phyloP scores from a whole-genome alignment of 176 grass and related monocot species.

The Otatea glauca region DNA sequence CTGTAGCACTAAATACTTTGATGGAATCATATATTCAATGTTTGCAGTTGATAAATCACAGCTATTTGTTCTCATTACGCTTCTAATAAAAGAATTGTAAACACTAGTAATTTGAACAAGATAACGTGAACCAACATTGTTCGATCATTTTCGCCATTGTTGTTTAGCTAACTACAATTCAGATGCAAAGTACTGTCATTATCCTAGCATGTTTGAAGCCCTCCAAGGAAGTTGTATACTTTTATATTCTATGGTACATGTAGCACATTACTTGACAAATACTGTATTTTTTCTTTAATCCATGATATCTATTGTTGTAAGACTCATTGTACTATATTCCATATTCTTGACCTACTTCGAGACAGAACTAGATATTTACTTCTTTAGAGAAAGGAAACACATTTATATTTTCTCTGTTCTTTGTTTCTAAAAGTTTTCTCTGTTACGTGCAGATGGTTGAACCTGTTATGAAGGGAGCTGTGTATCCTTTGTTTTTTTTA shows the following conservation, averaged over 20 bases:
- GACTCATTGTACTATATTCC: background rate
- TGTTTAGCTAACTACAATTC: background rate
- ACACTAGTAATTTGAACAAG: constrained; percentile 10
- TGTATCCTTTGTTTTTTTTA: constrained; percentile 72
- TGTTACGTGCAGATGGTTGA: constrained; percentile 72
- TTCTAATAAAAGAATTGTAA: background rate
- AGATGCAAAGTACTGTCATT: background rate
- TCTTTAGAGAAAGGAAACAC: background rate
- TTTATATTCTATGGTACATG: background rate
- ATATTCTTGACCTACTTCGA: background rate
- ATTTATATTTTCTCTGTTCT: constrained; percentile 24
- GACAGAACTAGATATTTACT: constrained; percentile 6
- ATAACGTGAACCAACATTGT: background rate
- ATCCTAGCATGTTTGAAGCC: background rate
- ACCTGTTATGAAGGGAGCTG: constrained; percentile 81
- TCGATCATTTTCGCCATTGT: background rate
- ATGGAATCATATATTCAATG: background rate
- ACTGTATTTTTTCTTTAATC: background rate
- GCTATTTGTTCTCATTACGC: background rate
- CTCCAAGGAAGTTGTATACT: background rate
- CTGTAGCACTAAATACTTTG: background rate
- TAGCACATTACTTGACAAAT: background rate
- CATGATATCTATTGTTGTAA: constrained; percentile 17
- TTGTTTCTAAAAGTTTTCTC: background rate
- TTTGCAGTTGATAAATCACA: background rate